phyloP scores from a whole-genome alignment of 208 protist species.

The Leishmania gerbilli region DNA sequence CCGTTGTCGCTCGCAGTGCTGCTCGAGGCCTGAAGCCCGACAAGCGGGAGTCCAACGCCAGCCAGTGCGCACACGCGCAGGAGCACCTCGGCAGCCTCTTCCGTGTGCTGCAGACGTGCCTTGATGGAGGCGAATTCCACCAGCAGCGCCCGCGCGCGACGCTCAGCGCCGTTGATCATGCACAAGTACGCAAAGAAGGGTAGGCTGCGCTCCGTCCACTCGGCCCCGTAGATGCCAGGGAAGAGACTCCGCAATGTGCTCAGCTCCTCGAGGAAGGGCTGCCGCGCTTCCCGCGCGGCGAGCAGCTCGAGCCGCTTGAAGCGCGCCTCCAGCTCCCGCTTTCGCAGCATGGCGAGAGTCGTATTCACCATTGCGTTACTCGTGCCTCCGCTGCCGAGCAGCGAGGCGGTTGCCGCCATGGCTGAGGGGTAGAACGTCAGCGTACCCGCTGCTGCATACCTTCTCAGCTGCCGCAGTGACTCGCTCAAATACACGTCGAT shows the following conservation, averaged over 20 bases:
- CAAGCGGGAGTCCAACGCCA: conserved; percentile 35
- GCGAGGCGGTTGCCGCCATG: conserved; percentile 1
- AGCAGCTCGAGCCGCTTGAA: conserved; percentile 51
- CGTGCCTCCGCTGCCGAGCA: conserved; percentile 8
- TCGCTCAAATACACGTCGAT: conserved; percentile 75
- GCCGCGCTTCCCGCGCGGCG: conserved; percentile 24
- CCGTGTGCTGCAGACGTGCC: conserved; percentile 23
- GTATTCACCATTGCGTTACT: conserved; percentile 4
- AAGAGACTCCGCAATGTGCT: conserved; percentile 32
- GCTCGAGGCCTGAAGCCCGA: conserved; percentile 9
- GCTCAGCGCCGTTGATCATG: conserved; percentile 52
- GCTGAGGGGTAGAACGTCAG: conserved; percentile 5
- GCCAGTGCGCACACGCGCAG: conserved; percentile 40
- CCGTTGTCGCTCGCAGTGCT: background rate
- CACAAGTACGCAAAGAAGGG: conserved; percentile 55
- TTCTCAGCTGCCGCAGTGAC: conserved; percentile 65
- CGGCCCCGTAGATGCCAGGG: conserved; percentile 25
- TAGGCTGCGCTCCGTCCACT: conserved; percentile 35
- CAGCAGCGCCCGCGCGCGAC: conserved; percentile 53
- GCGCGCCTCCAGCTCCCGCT: conserved; percentile 54
- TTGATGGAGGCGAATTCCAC: conserved; percentile 41
- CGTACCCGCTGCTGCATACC: conserved; percentile 20
- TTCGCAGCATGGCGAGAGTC: conserved; percentile 34
- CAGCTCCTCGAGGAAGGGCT: conserved; percentile 41
- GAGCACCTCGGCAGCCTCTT: conserved; percentile 31